Base-by-base conservation (phyloP, 1,284 basidiomycete species). In the Mixia osmundae region DNA sequence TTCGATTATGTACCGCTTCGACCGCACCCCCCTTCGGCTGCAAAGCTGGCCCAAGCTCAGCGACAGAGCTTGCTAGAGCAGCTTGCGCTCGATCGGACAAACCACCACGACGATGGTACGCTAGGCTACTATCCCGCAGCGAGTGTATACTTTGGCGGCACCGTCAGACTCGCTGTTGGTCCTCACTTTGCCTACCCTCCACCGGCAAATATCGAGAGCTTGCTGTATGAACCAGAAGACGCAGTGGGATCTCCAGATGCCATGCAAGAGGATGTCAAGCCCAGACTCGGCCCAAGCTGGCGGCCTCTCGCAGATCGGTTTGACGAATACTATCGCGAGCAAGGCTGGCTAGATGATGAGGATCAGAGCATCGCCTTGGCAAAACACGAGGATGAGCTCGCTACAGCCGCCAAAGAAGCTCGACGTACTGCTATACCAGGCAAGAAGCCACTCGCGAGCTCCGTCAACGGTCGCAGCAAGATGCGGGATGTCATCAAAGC, bases 111-210 rank as follows among this genome's bases (percentile, higher is more conserved):
- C 56, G 91, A 99, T 54, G 91, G 91, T 8, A 75, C 74, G 14
- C 59, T 94, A 5, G 91, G 91, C 0, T 99, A 99, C 57, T 97
- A 85, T 52, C 82, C 87, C 0, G 75, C 91, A 59, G 70, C 91
- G 35, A 91, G 82, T 3, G 64, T 89, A 27, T 99, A 83, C 61
- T 87, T 85, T 44, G 74, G 76, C 37, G 91, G 82, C 1, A 69
- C 72, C 43, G 76, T 83, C 5, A 66, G 59, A 30, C 65, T 91
- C 42, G 91, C 94, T 53, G 71, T 83, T 21, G 87, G 85, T 0
- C 83, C 85, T 0, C 55, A 74, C 34, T 95, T 91, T 51, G 66
- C 66, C 2, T 77, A 67, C 49, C 68, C 76, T 2, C 85, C 83
- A 1, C 44, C 44, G 3, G 32, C 25, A 14, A 71, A 79, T 44